phyloP scores from a whole-genome alignment of 140 eudicot species.

The Senecio squalidus region DNA sequence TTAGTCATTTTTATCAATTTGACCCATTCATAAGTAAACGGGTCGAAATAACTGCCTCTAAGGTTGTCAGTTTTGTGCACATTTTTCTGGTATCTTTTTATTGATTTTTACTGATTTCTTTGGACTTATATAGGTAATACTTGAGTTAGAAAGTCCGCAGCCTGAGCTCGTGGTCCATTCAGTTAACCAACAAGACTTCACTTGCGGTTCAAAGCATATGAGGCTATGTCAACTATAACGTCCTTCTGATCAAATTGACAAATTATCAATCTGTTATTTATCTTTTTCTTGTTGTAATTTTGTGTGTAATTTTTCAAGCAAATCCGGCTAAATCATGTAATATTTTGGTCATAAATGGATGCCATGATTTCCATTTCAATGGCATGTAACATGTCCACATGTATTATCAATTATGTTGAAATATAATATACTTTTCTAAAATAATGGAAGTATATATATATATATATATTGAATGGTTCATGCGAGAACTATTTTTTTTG shows the following conservation, averaged over 20 bases:
- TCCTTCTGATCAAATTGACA: not conserved
- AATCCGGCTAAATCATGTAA: not conserved
- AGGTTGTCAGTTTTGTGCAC: too few species aligned
- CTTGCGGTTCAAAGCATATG: constrained; percentile 47
- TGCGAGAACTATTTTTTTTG: too few species aligned
- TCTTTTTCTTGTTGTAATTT: too few species aligned
- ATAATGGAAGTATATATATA: too few species aligned
- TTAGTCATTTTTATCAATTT: too few species aligned
- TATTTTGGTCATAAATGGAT: constrained; percentile 29
- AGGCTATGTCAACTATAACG: constrained; percentile 25
- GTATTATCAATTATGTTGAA: constrained; percentile 22
- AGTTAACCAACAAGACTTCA: constrained; percentile 62
- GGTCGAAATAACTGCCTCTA: not conserved
- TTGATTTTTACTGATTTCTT: not conserved
- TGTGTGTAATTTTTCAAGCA: not conserved
- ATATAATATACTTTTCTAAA: not conserved
- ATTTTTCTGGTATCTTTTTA: not conserved
- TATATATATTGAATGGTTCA: too few species aligned
- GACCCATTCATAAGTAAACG: not conserved
- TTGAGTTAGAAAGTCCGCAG: constrained; percentile 69
- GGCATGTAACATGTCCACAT: constrained; percentile 30
- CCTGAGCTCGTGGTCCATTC: constrained; percentile 55
- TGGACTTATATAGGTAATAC: constrained; percentile 36
- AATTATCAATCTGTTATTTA: too few species aligned
- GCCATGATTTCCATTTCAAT: constrained; percentile 21